Evolutionary conservation across 2,329 filamentous ascomycete species (phyloP).

Genomic region (Trichoderma breve): DNA sequence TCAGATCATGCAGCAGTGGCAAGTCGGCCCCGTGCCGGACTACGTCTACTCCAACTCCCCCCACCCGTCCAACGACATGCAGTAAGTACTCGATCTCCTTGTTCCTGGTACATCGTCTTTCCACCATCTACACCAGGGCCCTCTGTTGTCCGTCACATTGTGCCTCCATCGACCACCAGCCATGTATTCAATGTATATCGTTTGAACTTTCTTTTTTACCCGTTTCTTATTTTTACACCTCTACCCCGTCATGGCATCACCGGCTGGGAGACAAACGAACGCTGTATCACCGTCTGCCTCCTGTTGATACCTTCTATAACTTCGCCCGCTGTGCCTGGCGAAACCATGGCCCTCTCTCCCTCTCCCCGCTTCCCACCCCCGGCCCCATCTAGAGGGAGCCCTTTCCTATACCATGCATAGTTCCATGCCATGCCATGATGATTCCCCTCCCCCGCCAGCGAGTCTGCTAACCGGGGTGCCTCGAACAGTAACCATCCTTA

Average conservation of each 20-base stretch:
- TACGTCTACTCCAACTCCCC: constrained; percentile 56
- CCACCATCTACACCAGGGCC: constrained; percentile 22
- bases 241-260: constrained; percentile 16
- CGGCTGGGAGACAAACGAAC: constrained; percentile 23
- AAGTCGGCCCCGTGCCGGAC: constrained; percentile 59
- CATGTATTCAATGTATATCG: constrained; percentile 25
- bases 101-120: constrained; percentile 31
- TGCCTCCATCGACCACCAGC: constrained; percentile 1
- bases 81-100: constrained; percentile 51
- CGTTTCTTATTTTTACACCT: constrained; percentile 16
- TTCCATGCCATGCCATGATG: constrained; percentile 29
- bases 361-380: constrained; percentile 7
- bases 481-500: constrained; percentile 46
- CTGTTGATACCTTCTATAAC: constrained; percentile 26
- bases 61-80: constrained; percentile 55
- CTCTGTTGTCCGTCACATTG: constrained; percentile 1
- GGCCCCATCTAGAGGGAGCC: constrained; percentile 19
- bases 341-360: constrained; percentile 19
- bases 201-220: not conserved
- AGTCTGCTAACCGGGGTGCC: constrained; percentile 31
- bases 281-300: constrained; percentile 28
- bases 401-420: constrained; percentile 22
- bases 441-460: constrained; percentile 27
- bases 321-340: constrained; percentile 22
- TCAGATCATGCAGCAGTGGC: constrained; percentile 61